Conservation (phyloP, 2,329 filamentous ascomycete species). For the Aspergillus quadrilineatus region DNA sequence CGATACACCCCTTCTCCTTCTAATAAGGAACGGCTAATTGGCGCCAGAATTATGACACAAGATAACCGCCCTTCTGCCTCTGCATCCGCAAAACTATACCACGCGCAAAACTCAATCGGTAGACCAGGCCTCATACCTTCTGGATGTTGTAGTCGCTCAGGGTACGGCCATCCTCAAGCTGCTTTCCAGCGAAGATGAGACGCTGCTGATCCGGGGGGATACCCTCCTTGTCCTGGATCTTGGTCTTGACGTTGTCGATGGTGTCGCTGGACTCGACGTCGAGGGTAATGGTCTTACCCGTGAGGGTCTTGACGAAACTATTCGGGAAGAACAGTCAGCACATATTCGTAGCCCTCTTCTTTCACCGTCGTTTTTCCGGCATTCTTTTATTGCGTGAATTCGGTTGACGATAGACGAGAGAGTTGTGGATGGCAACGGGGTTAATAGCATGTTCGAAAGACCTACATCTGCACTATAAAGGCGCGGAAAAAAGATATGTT, state of each 20-base stretch:
- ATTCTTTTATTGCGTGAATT: slow-evolving; percentile 12
- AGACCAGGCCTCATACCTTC: slow-evolving; percentile 65
- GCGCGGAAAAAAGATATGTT: slow-evolving; percentile 43
- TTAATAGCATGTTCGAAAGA: slow-evolving; percentile 33
- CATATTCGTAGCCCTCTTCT: slow-evolving; percentile 10
- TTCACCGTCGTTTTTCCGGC: not conserved
- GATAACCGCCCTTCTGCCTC: not conserved
- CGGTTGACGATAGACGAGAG: not conserved
- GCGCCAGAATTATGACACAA: not conserved
- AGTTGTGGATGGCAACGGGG: slow-evolving; percentile 15
- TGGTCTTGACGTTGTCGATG: slow-evolving; percentile 99
- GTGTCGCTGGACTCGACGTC: slow-evolving; percentile 99
- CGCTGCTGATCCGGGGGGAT: slow-evolving; percentile 98
- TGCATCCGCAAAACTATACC: not conserved
- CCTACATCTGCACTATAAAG: slow-evolving; percentile 85
- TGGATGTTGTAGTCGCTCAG: slow-evolving; percentile 99
- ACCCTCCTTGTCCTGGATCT: slow-evolving; percentile 99
- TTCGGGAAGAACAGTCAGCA: slow-evolving; percentile 28
- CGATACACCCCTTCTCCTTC: slow-evolving; percentile 9
- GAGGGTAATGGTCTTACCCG: slow-evolving; percentile 99
- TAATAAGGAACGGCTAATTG: not conserved
- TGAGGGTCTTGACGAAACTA: slow-evolving; percentile 99
- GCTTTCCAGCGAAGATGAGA: slow-evolving; percentile 98
- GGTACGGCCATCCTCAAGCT: slow-evolving; percentile 97
- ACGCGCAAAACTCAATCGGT: not conserved